Conservation (phyloP, 345 rosid genomes). For the Salix purpurea region DNA sequence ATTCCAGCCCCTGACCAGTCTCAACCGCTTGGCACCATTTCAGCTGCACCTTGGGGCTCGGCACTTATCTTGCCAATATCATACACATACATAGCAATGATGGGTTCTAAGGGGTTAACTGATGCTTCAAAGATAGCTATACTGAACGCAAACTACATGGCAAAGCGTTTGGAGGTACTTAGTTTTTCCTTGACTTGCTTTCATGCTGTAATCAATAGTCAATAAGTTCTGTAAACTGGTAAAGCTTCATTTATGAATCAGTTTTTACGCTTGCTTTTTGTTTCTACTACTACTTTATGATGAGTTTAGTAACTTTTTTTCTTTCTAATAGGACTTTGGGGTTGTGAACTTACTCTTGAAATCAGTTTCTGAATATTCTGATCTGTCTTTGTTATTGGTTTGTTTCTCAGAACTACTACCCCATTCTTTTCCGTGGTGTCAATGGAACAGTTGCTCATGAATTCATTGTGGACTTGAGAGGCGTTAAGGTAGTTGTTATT, state of each 20-base stretch:
- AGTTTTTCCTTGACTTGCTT: conserved; percentile 14
- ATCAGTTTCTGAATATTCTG: background rate
- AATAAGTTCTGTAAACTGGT: background rate
- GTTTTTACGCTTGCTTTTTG: background rate
- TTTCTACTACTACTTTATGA: background rate
- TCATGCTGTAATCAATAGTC: background rate
- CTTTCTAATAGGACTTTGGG: background rate
- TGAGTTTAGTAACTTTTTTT: background rate
- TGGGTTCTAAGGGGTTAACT: conserved; percentile 95
- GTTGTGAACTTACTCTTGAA: background rate
- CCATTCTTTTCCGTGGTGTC: conserved; percentile 89
- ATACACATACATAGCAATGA: conserved; percentile 91
- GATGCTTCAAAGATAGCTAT: conserved; percentile 96
- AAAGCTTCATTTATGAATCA: background rate
- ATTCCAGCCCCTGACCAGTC: conserved; percentile 72
- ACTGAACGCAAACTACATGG: conserved; percentile 98
- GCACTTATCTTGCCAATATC: conserved; percentile 97
- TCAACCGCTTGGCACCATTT: conserved; percentile 74
- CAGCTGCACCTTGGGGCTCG: conserved; percentile 99
- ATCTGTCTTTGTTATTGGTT: background rate
- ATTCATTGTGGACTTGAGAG: conserved; percentile 87
- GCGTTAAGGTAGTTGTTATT: conserved; percentile 61
- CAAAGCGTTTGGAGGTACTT: conserved; percentile 87
- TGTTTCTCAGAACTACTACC: conserved; percentile 61
- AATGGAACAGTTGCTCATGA: conserved; percentile 96